Conservation (phyloP, 2,329 filamentous ascomycete genomes). For the Neonectria hederae region DNA sequence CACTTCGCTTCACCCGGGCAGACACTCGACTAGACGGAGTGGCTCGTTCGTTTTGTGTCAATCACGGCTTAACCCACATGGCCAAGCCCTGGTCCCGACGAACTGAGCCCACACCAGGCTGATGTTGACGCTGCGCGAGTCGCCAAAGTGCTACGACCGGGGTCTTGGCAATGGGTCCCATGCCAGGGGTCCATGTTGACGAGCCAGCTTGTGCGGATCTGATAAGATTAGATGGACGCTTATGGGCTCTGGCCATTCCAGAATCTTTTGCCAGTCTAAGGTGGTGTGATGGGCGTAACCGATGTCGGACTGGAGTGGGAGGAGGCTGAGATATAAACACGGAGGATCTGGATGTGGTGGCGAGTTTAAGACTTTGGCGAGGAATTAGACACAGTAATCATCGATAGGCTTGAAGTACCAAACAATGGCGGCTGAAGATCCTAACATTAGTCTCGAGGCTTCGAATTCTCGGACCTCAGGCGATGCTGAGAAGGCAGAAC, state of each 20-base stretch:
- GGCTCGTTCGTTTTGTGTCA: neutral
- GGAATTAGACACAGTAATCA: too few relatives aligned
- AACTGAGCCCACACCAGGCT: conserved; percentile 14
- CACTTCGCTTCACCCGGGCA: too few relatives aligned
- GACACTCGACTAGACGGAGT: too few relatives aligned
- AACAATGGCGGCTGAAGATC: conserved; percentile 23
- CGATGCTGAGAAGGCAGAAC: conserved; percentile 25
- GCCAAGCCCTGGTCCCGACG: conserved; percentile 12
- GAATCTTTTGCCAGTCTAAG: neutral
- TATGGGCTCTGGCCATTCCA: neutral
- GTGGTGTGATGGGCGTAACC: conserved; percentile 23
- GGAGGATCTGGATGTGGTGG: neutral
- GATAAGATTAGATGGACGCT: conserved; percentile 40
- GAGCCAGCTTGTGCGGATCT: conserved; percentile 27
- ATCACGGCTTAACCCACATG: conserved; percentile 17
- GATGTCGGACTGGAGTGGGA: conserved; percentile 5
- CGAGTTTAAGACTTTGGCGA: neutral
- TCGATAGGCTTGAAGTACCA: neutral
- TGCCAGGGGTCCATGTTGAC: conserved; percentile 5
- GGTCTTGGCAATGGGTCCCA: conserved; percentile 11
- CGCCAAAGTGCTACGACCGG: conserved; percentile 5
- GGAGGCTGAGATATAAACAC: conserved; percentile 10
- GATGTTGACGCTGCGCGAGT: conserved; percentile 8
- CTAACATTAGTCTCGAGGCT: neutral
- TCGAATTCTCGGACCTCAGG: conserved; percentile 26